Evolutionary conservation across 2,329 filamentous ascomycete species (phyloP), one percentile per base, ranked within the genome.

Genomic region (Penicillium sp.): DNA sequence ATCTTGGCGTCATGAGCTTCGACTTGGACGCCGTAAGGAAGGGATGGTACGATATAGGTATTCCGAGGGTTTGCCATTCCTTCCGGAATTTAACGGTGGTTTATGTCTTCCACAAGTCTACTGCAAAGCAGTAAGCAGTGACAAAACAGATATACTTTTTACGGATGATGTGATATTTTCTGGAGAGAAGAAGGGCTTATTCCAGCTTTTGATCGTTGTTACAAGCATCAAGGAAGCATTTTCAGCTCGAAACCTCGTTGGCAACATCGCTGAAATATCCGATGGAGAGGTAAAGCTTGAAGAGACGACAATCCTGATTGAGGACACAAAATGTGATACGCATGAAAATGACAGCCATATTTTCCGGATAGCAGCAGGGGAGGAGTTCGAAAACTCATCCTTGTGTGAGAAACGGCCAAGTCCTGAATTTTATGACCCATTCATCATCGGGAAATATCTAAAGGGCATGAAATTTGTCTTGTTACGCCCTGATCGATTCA

Each of bases 91-190:
- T 11, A 63, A 60, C 10, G 73, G 73, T 7, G 71, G 72, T 1
- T 39, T 68, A 5, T 67, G 61, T 21, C 59, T 75, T 10, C 70
- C 70, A 2, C 72, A 75, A 47, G 67, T 73, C 0, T 75, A 72
- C 53, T 68, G 67, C 42, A 61, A 54, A 21, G 48, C 59, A 3
- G n/a, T 60, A 8, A 34, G 46, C 8, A 28, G 36, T 5, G 31
- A 46, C 10, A 50, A 42, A 4, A 26, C 29, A n/a, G 29, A 37
- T 6, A 40, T 69, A 11, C 39, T 42, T 5, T 72, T 74, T 50
- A 73, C 66, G 1, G 72, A 75, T 40, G 71, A 73, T 52, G 55
- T 69, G 2, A 64, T 74, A 6, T 74, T 71, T 51, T 40, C 48
- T 1, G 28, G 42, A 6, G 44, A 52, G 0, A 72, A 71, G 46